A percentile compares a stretch with the other conserved stretches of the same genome.
Evolutionary conservation across 129 eudicot species (phyloP).

Genomic region (Flaveria bidentis): DNA sequence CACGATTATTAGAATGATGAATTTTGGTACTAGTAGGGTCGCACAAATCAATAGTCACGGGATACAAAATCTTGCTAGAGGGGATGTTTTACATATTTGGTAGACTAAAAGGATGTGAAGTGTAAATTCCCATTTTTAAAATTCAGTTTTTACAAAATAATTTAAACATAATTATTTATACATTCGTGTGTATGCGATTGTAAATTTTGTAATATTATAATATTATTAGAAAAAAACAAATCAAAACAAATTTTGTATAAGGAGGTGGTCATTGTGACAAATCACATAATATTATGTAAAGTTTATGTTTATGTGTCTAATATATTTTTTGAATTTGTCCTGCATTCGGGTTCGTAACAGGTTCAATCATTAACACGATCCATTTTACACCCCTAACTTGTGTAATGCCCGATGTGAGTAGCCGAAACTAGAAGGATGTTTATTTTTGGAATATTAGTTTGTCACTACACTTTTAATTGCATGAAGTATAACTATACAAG

Average conservation of each 20-base stretch:
- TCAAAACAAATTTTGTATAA: too few relatives aligned
- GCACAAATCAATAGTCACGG: constrained; percentile 33
- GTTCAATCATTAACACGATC: too few relatives aligned
- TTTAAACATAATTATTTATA: background rate
- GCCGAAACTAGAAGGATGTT: background rate
- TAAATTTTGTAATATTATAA: too few relatives aligned
- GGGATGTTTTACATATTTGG: constrained; percentile 10
- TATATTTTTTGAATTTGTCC: too few relatives aligned
- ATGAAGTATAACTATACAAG: background rate
- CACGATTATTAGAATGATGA: background rate
- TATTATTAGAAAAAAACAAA: too few relatives aligned
- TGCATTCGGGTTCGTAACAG: too few relatives aligned
- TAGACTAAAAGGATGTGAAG: constrained; percentile 11
- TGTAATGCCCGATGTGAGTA: background rate
- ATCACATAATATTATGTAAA: too few relatives aligned
- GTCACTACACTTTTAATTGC: background rate
- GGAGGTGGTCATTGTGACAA: too few relatives aligned
- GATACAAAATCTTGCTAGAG: constrained; percentile 21
- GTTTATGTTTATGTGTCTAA: too few relatives aligned
- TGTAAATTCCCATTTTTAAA: constrained; percentile 6
- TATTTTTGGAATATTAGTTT: background rate
- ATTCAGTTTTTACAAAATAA: too few relatives aligned
- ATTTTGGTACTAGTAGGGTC: constrained; percentile 41
- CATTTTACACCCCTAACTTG: too few relatives aligned
- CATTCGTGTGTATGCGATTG: background rate